Base-by-base conservation (phyloP, 2,329 filamentous ascomycete genomes). In the Aspergillus luchuensis region DNA sequence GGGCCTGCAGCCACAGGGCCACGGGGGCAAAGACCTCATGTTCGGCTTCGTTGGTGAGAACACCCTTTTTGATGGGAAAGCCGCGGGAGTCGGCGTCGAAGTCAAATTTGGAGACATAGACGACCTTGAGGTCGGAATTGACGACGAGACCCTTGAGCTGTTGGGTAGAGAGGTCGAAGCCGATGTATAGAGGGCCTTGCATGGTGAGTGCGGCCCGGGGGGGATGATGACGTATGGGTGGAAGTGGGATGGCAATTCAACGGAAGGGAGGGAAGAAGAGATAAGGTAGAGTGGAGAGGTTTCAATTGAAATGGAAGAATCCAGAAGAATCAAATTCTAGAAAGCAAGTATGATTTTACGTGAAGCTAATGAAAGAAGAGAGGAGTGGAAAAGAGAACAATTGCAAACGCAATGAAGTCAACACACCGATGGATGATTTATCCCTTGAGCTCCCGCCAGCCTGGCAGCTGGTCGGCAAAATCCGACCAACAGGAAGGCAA, bases 81-180 rank as follows among this genome's bases (percentile, higher is more conserved):
- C 88, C 86, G 61, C 79, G 74, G 55, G 91, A 88, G 78, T 98
- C 93, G 66, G 85, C 89, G 76, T 98, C 95, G 72, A 99, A 98
- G 78, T 97, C 93, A 75, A 96, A 93, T 75, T 96, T 97, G 71
- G 92, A 91, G 77, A 96, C 87, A 68, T 91, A 86, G 15, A 91
- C 81, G 54, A 95, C 89, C 69, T 90, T 89, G 65, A 98, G 87
- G 68, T 92, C 85, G 4, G 92, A 91, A 58, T 89, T 87, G 66
- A 98, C 90, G 55, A 95, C 89, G 66, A 98, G 89, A 67, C 91
- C 93, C 85, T 99, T 98, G 60, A 98, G 85, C 76, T 98, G 94
- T 78, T 98, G 95, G 60, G 95, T 98, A 47, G 93, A 97, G 62
- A 98, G 88, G 79, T 99, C 95, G 76, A 98, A 93, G 62, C 95